Evolutionary conservation across 139 green algal genomes (phyloP), one percentile per base, ranked within the genome.

Genomic region (Parachlorella kessleri): DNA sequence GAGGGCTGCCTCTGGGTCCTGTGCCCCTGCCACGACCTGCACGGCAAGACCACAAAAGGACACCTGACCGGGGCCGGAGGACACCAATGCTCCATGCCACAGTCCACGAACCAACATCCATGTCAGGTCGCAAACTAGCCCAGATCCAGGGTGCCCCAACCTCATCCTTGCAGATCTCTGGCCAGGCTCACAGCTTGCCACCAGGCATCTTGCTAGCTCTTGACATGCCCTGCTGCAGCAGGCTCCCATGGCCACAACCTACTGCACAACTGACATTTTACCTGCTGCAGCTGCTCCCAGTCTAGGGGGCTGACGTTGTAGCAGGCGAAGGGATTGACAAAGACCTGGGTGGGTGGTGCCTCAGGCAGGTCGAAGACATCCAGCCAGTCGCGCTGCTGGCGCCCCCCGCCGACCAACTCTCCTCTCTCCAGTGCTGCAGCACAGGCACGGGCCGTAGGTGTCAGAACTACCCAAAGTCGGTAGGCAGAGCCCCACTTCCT

Each of bases 321-420:
- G 37, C 84, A 90, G 7, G 75, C 70, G 74, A 91, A 90, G 1
- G 88, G 88, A 77, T 92, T 87, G 79, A 92, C 55, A 74, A 92
- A 92, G 3, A 89, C 68, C 33, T 64, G 24, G 54, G 55, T 33
- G 7, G 88, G 73, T 55, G 84, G 67, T 9, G 68, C 81, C 37
- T 87, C 75, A 28, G 83, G 73, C 24, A 66, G 41, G 74, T 91
- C 86, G 84, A 90, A 87, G 4, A 84, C 80, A 8, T 84, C 73
- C 2, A 79, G 37, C 0, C 72, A 65, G 37, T 87, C 76, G 1
- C 41, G 18, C 63, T 80, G 71, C 36, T 83, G 73, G 6, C 75
- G 65, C 14, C 55, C 75, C 53, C 78, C 66, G 18, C 67, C 53
- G 3, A 48, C 65, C 2, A 53, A 24, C 28, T 59, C 36, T 23